phyloP scores from a whole-genome alignment of 768 basidiomycete species.

The Cubamyces lactineus region DNA sequence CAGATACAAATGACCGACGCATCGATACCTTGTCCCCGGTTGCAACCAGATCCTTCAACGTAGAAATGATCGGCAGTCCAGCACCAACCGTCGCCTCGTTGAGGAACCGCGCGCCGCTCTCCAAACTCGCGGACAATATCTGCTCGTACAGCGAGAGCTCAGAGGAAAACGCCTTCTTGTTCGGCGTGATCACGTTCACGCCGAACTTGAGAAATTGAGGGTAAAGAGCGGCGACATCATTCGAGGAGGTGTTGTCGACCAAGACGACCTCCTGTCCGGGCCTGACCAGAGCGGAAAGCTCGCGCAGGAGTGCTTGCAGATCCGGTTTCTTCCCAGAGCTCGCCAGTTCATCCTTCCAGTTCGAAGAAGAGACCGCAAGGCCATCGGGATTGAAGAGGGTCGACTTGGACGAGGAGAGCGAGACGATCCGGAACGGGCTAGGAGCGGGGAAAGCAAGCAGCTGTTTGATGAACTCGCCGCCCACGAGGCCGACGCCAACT shows the following conservation, averaged over 20 bases:
- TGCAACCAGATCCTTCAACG: constrained; percentile 87
- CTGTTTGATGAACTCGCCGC: constrained; percentile 83
- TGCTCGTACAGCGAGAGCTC: constrained; percentile 64
- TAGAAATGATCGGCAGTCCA: constrained; percentile 89
- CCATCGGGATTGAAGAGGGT: constrained; percentile 56
- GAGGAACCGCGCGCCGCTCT: constrained; percentile 67
- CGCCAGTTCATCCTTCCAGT: constrained; percentile 53
- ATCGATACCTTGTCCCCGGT: constrained; percentile 84
- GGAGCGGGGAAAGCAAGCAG: constrained; percentile 66
- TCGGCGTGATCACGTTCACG: constrained; percentile 90
- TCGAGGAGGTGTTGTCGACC: constrained; percentile 93
- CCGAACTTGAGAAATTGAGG: constrained; percentile 78
- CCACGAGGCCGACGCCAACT: constrained; percentile 92
- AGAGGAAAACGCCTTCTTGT: constrained; percentile 95
- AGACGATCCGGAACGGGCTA: constrained; percentile 63
- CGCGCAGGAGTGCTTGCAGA: constrained; percentile 43
- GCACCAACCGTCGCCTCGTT: constrained; percentile 96
- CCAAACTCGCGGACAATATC: constrained; percentile 63
- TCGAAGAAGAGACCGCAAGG: constrained; percentile 43
- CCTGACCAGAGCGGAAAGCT: constrained; percentile 49
- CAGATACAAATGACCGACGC: constrained; percentile 14
- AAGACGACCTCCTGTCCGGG: constrained; percentile 61
- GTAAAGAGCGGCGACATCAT: constrained; percentile 79
- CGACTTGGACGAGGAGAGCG: constrained; percentile 68
- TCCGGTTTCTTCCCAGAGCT: constrained; percentile 48